These are phyloP conservation scores for Darksidea phi DNA, from an alignment of 495 filamentous ascomycete genomes.

Conservation along the genomic window DNA sequence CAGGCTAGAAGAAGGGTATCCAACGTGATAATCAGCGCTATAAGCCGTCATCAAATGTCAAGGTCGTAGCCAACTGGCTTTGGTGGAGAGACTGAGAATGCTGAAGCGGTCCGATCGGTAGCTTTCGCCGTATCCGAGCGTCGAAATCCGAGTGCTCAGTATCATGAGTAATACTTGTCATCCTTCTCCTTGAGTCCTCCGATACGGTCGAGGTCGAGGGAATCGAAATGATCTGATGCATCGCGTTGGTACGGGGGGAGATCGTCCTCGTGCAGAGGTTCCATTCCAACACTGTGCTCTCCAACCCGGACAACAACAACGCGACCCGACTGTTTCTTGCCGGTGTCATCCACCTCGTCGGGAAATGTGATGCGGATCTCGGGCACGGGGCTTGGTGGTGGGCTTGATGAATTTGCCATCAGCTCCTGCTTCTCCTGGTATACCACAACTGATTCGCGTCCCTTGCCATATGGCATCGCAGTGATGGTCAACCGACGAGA, in stretches of 20 bases:
- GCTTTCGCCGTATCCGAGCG: background rate
- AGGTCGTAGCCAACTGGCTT: slow-evolving; percentile 36
- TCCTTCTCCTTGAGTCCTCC: slow-evolving; percentile 92
- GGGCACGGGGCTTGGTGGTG: slow-evolving; percentile 77
- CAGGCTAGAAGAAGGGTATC: slow-evolving; percentile 17
- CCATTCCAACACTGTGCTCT: slow-evolving; percentile 81
- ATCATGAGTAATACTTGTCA: slow-evolving; percentile 31
- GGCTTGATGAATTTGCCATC: slow-evolving; percentile 68
- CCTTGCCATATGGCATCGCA: slow-evolving; percentile 51
- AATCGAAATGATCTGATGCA: slow-evolving; percentile 74
- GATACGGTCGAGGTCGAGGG: slow-evolving; percentile 89
- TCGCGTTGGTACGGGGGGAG: slow-evolving; percentile 85
- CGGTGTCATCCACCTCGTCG: slow-evolving; percentile 81
- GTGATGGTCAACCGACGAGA: slow-evolving; percentile 68
- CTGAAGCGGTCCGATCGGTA: background rate
- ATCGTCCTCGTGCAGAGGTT: slow-evolving; percentile 79
- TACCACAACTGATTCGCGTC: slow-evolving; percentile 66
- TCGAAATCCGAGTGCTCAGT: background rate
- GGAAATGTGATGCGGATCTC: slow-evolving; percentile 99
- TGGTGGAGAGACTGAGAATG: background rate
- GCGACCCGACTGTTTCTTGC: slow-evolving; percentile 77
- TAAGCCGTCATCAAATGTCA: slow-evolving; percentile 29
- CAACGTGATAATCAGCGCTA: slow-evolving; percentile 21
- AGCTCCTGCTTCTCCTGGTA: slow-evolving; percentile 72
- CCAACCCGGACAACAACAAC: slow-evolving; percentile 92